These are phyloP conservation scores for Calonectria hongkongensis DNA, from an alignment of 2,329 filamentous ascomycete genomes.

Conservation along the genomic window DNA sequence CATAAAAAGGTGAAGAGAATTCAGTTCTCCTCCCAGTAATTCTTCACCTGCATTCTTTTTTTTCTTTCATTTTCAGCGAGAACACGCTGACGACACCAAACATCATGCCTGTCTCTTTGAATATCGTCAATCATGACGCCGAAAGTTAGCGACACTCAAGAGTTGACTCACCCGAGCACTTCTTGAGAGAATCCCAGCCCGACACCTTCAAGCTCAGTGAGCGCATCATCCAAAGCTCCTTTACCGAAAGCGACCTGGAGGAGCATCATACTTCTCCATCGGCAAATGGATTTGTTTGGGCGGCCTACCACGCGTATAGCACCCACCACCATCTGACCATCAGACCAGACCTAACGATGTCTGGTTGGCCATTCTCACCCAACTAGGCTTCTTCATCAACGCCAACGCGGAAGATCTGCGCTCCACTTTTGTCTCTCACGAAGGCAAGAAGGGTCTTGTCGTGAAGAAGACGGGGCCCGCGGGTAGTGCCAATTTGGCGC, in stretches of 20 bases:
- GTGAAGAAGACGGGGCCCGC: not conserved
- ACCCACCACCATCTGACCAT: constrained; percentile 66
- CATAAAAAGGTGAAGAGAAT: too few relatives aligned
- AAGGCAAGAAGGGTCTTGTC: constrained; percentile 54
- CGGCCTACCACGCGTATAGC: constrained; percentile 63
- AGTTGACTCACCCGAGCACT: not conserved
- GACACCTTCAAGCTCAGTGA: not conserved
- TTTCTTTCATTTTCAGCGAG: too few relatives aligned
- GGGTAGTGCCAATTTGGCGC: constrained; percentile 44
- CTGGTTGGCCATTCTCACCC: constrained; percentile 70
- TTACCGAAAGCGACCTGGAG: not conserved
- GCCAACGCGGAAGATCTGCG: constrained; percentile 67
- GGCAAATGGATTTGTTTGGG: constrained; percentile 63
- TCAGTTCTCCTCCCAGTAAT: too few relatives aligned
- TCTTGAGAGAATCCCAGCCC: not conserved
- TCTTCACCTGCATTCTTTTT: too few relatives aligned
- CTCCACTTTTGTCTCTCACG: constrained; percentile 63
- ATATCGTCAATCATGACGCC: not conserved
- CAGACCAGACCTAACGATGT: constrained; percentile 71
- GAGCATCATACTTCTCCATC: constrained; percentile 21
- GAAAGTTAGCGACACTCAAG: not conserved
- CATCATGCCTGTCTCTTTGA: not conserved
- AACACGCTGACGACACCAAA: too few relatives aligned
- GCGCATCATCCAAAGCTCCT: constrained; percentile 22
- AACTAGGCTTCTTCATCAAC: constrained; percentile 68